Evolutionary conservation across 179 eudicot genomes (phyloP).

Genomic region (Amaranthus tricolor): DNA sequence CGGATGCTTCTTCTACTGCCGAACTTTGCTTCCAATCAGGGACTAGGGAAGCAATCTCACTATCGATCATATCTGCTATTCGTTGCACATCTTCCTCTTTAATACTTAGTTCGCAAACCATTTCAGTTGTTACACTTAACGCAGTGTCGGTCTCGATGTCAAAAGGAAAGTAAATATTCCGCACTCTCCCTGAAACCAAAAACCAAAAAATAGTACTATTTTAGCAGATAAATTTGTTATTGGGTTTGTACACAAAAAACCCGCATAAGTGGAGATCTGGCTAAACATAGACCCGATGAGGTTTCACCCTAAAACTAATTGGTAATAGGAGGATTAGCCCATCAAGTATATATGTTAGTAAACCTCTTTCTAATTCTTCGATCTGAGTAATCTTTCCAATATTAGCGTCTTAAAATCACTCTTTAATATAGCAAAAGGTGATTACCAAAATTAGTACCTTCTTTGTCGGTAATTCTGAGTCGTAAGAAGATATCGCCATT

Average conservation of each 20-base stretch:
- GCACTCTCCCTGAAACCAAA: conserved; percentile 47
- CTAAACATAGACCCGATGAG: no score
- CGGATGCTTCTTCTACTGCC: conserved; percentile 28
- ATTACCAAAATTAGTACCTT: conserved; percentile 35
- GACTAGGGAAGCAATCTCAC: conserved; percentile 47
- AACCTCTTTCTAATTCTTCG: no score
- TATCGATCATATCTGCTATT: conserved; percentile 70
- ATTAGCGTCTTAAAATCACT: background rate
- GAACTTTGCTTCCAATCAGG: conserved; percentile 52
- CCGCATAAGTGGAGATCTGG: no score
- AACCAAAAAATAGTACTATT: background rate
- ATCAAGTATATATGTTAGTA: no score
- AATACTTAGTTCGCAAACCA: conserved; percentile 64
- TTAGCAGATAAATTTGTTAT: no score
- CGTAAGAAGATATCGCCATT: conserved; percentile 58
- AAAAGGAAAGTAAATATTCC: conserved; percentile 73
- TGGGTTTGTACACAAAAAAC: no score
- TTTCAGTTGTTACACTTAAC: conserved; percentile 60
- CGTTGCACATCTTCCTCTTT: conserved; percentile 55
- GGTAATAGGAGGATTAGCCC: no score
- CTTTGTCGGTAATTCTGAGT: conserved; percentile 62
- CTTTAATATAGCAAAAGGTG: background rate
- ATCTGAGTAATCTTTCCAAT: no score
- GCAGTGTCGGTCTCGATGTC: conserved; percentile 67
- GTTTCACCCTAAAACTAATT: no score